Conservation (phyloP, 805 yeast species). For the Wickerhamiella vanderwaltii region DNA sequence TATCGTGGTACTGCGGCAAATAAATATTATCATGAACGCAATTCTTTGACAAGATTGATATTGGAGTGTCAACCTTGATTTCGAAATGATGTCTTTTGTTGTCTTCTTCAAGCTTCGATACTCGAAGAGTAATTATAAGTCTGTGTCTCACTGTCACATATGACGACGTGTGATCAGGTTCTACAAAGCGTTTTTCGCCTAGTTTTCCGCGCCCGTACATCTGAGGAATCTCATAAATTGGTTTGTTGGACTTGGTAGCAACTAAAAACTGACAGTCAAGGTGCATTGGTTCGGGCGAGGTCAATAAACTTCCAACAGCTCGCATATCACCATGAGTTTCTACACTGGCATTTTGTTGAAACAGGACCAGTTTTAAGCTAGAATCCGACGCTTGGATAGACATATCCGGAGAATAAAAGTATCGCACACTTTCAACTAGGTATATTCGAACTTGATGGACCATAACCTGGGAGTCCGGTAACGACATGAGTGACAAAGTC, state of each 20-base stretch:
- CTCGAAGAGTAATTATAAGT: slow-evolving; percentile 19
- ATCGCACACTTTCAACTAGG: slow-evolving; percentile 20
- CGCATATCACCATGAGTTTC: slow-evolving; percentile 1
- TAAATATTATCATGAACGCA: slow-evolving; percentile 25
- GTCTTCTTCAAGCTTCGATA: slow-evolving; percentile 15
- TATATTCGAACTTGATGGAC: slow-evolving; percentile 41
- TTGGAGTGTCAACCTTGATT: slow-evolving; percentile 22
- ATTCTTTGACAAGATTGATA: slow-evolving; percentile 20
- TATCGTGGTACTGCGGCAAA: slow-evolving; percentile 23
- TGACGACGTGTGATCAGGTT: slow-evolving; percentile 22
- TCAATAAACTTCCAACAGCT: slow-evolving; percentile 15
- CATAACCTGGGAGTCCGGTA: slow-evolving; percentile 49
- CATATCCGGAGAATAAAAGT: slow-evolving; percentile 22
- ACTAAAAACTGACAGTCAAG: slow-evolving; percentile 15
- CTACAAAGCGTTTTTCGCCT: slow-evolving; percentile 22
- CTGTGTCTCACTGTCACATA: slow-evolving; percentile 20
- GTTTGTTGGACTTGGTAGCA: slow-evolving; percentile 16
- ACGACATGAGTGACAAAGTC: slow-evolving; percentile 57
- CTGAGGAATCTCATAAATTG: slow-evolving; percentile 15
- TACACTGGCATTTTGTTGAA: slow-evolving; percentile 16
- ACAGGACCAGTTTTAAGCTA: slow-evolving; percentile 18
- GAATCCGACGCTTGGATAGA: slow-evolving; percentile 21
- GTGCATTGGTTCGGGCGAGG: slow-evolving; percentile 18
- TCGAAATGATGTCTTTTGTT: slow-evolving; percentile 18
- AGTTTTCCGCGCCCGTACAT: slow-evolving; percentile 20